Conservation (phyloP, 805 yeast species). For the Tetrapisispora namnaoensis region DNA sequence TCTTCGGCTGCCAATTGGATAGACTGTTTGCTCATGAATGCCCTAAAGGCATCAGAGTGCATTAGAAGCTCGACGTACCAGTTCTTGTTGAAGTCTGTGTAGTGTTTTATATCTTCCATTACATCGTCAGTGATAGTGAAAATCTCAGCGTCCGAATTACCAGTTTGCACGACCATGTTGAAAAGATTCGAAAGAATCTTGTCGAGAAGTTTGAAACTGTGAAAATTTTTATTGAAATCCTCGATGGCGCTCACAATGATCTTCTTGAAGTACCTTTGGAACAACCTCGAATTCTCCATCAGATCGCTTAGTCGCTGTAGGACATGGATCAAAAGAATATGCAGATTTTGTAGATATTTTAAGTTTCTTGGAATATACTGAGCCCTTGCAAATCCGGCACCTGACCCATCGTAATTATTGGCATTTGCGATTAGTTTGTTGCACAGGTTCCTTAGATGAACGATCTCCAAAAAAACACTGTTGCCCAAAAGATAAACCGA, state of each 20-base stretch:
- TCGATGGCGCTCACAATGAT: constrained; percentile 12
- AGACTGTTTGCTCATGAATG: constrained; percentile 3
- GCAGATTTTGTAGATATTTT: background rate
- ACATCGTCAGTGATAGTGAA: constrained; percentile 8
- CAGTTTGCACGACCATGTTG: constrained; percentile 8
- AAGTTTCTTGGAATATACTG: background rate
- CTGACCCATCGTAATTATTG: background rate
- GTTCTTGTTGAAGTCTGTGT: constrained; percentile 9
- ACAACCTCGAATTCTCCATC: background rate
- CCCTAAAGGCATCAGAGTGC: constrained; percentile 6
- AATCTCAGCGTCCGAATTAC: constrained; percentile 6
- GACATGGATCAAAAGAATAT: background rate
- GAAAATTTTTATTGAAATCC: constrained; percentile 16
- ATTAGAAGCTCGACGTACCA: constrained; percentile 5
- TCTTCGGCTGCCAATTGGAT: background rate
- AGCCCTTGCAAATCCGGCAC: background rate
- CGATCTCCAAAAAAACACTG: background rate
- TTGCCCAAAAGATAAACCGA: background rate
- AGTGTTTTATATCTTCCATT: constrained; percentile 10
- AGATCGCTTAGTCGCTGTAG: background rate
- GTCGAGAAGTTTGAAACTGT: constrained; percentile 13
- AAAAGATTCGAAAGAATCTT: constrained; percentile 3
- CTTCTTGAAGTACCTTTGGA: constrained; percentile 8
- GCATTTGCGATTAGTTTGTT: background rate
- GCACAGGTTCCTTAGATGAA: background rate